These are phyloP conservation scores for Fusarium sp. DNA, from an alignment of 2,329 filamentous ascomycete species.

Conservation along the genomic window DNA sequence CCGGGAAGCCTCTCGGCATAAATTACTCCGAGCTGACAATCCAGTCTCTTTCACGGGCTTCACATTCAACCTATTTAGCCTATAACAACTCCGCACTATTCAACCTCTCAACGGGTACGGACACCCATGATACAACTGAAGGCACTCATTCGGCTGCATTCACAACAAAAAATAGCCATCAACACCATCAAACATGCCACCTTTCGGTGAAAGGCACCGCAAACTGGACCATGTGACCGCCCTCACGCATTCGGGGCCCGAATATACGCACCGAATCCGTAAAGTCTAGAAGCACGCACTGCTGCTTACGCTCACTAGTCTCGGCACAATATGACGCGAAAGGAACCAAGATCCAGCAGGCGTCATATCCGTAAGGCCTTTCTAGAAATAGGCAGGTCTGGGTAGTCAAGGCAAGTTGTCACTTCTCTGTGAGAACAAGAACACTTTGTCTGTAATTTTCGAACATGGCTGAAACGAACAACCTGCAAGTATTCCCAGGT, in stretches of 20 bases:
- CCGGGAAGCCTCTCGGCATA: not conserved
- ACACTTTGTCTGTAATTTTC: not conserved
- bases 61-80: not conserved
- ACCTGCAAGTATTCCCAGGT: not conserved
- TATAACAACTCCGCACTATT: too few relatives aligned
- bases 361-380: not conserved
- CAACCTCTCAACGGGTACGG: not conserved
- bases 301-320: not conserved
- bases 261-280: not conserved
- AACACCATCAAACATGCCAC: not conserved
- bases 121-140: not conserved
- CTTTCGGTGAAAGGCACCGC: not conserved
- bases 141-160: not conserved
- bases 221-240: not conserved
- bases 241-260: not conserved
- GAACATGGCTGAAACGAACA: not conserved
- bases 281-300: not conserved
- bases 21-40: not conserved
- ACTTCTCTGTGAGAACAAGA: not conserved
- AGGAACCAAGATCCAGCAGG: not conserved
- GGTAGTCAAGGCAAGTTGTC: not conserved
- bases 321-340: not conserved
- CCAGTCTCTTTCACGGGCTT: not conserved
- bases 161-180: not conserved
- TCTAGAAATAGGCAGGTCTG: too few relatives aligned